These are phyloP conservation scores for Candida silvatica DNA, from an alignment of 805 yeast genomes.

Conservation along the genomic window DNA sequence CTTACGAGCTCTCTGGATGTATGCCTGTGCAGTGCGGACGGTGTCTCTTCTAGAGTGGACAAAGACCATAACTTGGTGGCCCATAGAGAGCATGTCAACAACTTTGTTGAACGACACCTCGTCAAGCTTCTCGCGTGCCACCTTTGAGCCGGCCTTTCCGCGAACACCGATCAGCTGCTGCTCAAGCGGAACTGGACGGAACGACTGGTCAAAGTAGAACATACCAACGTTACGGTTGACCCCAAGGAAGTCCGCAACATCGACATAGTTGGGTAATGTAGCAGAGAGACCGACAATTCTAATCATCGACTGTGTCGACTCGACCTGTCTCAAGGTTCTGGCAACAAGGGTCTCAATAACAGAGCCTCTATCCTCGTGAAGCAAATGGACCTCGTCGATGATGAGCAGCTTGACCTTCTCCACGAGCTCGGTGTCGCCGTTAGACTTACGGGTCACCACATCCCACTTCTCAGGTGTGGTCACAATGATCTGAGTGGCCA, in stretches of 20 bases:
- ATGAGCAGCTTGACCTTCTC: conserved; percentile 78
- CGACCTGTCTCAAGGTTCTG: conserved; percentile 90
- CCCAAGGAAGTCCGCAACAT: conserved; percentile 90
- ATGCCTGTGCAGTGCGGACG: conserved; percentile 66
- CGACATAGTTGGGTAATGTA: conserved; percentile 82
- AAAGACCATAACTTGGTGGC: conserved; percentile 91
- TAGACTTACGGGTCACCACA: conserved; percentile 90
- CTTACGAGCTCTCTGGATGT: conserved; percentile 58
- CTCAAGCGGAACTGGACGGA: conserved; percentile 88
- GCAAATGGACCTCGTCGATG: conserved; percentile 92
- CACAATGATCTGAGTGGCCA: conserved; percentile 78
- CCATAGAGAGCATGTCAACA: conserved; percentile 53
- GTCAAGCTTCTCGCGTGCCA: conserved; percentile 67
- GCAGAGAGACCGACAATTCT: conserved; percentile 93
- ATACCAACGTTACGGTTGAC: conserved; percentile 86
- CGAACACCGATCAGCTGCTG: conserved; percentile 83
- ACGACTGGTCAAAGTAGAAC: conserved; percentile 90
- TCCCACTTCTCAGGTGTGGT: conserved; percentile 98
- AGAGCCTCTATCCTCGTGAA: conserved; percentile 97
- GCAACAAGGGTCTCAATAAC: conserved; percentile 95
- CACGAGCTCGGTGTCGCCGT: conserved; percentile 79
- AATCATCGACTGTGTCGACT: conserved; percentile 87
- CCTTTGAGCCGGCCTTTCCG: conserved; percentile 75
- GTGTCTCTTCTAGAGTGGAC: conserved; percentile 96
- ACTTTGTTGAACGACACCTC: conserved; percentile 70